Conservation (phyloP, 345 rosid genomes). For the Eucalyptus cloeziana region DNA sequence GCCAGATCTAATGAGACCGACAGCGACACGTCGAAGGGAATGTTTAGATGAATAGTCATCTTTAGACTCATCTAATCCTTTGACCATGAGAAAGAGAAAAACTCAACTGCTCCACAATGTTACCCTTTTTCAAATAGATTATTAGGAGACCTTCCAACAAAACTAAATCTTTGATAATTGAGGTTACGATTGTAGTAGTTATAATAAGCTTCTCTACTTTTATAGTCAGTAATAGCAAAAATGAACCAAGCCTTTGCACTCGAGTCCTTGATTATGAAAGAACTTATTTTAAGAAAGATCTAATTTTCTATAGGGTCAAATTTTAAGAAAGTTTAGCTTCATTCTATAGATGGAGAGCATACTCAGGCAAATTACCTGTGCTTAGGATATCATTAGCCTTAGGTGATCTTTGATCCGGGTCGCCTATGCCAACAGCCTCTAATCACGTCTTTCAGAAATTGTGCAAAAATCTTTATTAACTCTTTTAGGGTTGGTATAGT, state of each 20-base stretch:
- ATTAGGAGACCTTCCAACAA: no score
- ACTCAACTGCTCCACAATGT: not conserved
- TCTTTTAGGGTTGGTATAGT: not conserved
- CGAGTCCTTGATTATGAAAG: not conserved
- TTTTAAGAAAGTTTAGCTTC: no score
- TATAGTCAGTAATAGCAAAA: no score
- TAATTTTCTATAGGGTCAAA: not conserved
- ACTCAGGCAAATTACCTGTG: accelerated
- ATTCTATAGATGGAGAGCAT: not conserved
- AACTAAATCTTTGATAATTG: no score
- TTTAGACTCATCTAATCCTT: not conserved
- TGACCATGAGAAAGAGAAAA: not conserved
- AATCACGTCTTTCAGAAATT: not conserved
- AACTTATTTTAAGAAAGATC: not conserved
- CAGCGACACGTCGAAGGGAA: not conserved
- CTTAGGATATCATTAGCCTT: no score
- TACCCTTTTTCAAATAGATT: no score
- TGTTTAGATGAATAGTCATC: not conserved
- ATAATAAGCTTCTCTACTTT: no score
- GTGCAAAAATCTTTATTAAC: not conserved
- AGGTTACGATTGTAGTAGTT: no score
- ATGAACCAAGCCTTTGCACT: no score
- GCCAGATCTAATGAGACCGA: not conserved
- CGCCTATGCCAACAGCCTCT: not conserved
- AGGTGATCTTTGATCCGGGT: no score